phyloP scores from a whole-genome alignment of 352 stramenopile species.

The Pythium vanterpoolii region DNA sequence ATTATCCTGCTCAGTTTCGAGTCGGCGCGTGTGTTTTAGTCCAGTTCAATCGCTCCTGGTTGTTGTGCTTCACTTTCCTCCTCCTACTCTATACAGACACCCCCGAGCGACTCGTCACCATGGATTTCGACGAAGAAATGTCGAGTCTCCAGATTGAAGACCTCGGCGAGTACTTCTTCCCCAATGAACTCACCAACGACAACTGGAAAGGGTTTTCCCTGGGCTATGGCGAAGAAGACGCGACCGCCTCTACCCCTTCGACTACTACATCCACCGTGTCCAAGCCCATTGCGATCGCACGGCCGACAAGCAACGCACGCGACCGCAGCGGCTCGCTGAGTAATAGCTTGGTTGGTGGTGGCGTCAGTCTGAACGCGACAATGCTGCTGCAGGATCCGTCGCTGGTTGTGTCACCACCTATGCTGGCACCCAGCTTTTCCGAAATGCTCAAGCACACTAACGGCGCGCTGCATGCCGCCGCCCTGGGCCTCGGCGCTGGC shows the following conservation, averaged over 20 bases:
- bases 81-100: not conserved
- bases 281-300: constrained; percentile 5
- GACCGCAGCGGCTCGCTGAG: constrained; percentile 3
- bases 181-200: constrained; percentile 46
- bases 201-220: constrained; percentile 73
- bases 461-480: constrained; percentile 17
- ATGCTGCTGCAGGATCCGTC: constrained; percentile 9
- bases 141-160: constrained; percentile 72
- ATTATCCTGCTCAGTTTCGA: too few relatives aligned
- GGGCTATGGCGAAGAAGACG: constrained; percentile 57
- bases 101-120: constrained; percentile 6
- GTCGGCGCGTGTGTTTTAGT: too few relatives aligned
- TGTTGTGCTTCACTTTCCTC: not conserved
- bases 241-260: not conserved
- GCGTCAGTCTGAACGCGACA: not conserved
- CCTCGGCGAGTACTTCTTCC: constrained; percentile 66
- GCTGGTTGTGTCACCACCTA: constrained; percentile 36
- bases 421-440: constrained; percentile 33
- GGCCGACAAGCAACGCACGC: constrained; percentile 5
- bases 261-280: not conserved
- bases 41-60: too few relatives aligned
- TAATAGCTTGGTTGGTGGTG: not conserved
- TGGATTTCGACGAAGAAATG: constrained; percentile 74
- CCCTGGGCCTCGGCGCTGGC: not conserved
- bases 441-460: constrained; percentile 40